Evolutionary conservation across 495 filamentous ascomycete species (phyloP), one percentile per base, ranked within the genome.

Genomic region (Penicilliopsis zonata): DNA sequence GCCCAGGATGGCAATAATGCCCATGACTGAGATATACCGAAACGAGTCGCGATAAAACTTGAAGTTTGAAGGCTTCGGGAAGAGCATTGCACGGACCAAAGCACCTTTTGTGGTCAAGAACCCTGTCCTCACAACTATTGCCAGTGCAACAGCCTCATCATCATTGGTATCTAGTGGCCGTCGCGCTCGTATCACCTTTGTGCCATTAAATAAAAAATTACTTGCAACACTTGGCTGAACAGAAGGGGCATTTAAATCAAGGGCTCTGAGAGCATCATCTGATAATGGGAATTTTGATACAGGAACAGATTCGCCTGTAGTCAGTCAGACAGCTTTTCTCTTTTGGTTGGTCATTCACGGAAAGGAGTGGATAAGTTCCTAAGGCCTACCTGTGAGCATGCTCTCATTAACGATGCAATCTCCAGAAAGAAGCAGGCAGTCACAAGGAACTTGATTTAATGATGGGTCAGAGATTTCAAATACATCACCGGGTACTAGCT

Each of bases 401-500:
- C 88, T 95, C 54, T 99, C 92, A 51, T 99, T 99, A 38, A 99
- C 86, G 40, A 99, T 96, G 53, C 86, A 94, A 53, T 99, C 92
- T 15, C 92, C 92, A 33, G 82, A 82, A 4, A 99, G 61, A 5
- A 99, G 62, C 22, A 99, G 65, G 50, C 87, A 92, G 57, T 99
- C 92, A 46, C 85, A 86, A 8, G 92, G 92, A 44, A 94, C 82
- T 44, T 92, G 81, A n/a, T 76, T 73, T 17, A 99, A 63, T n/a
- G 77, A 87, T 9, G 88, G 92, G 53, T 99, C 92, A 33, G 90
- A 94, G 25, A 96, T 74, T 57, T 99, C 92, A 51, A 93, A 99
- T 3, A 99, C 80, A 53, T 99, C 92, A 9, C 92, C 92, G 27
- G 92, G 92, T 16, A 94, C 86, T 9, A 99, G 67, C 43, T 96